Evolutionary conservation across 345 rosid genomes (phyloP).

Genomic region (Populus deltoides): DNA sequence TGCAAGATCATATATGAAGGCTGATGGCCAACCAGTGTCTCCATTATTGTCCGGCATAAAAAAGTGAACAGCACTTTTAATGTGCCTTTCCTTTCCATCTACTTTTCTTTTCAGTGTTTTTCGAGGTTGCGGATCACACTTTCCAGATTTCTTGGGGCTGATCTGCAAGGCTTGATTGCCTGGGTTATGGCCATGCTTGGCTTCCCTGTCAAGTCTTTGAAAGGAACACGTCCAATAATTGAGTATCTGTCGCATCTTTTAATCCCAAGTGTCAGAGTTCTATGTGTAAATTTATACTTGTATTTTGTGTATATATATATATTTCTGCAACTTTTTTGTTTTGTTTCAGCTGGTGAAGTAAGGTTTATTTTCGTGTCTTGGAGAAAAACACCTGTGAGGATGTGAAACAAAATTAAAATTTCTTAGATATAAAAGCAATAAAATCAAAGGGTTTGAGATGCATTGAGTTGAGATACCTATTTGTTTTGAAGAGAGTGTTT

Average conservation of each 20-base stretch:
- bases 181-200: not conserved
- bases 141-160: not conserved
- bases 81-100: not conserved
- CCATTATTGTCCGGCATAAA: not conserved
- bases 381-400: too few species aligned
- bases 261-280: not conserved
- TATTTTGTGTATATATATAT: too few species aligned
- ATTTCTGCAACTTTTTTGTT: too few species aligned
- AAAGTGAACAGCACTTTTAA: not conserved
- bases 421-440: too few species aligned
- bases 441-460: too few species aligned
- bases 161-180: not conserved
- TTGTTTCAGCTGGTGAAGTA: too few species aligned
- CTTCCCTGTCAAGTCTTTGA: not conserved
- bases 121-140: not conserved
- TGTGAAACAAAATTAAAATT: too few species aligned
- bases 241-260: not conserved
- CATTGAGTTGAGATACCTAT: too few species aligned
- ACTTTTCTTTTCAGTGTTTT: not conserved
- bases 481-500: fast-evolving
- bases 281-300: too few species aligned
- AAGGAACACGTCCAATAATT: not conserved
- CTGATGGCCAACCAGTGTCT: not conserved
- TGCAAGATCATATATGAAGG: not conserved
- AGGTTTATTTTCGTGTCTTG: too few species aligned